Percentiles rank a stretch among this genome's conserved stretches.
phyloP scores from a whole-genome alignment of 2,329 filamentous ascomycete genomes.

The Penicillium nordicum region DNA sequence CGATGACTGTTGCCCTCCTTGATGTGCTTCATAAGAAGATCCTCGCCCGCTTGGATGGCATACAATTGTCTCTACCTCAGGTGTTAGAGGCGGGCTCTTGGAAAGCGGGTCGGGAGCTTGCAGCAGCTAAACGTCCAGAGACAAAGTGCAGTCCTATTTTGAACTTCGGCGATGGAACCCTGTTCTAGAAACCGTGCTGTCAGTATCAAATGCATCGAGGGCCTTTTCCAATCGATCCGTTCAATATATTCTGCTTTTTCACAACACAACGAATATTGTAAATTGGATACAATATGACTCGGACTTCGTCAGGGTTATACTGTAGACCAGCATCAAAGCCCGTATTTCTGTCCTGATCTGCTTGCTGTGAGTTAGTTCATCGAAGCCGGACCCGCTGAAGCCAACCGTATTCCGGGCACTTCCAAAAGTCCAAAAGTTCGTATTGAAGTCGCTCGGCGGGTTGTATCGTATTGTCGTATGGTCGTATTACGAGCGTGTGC shows the following conservation, averaged over 20 bases:
- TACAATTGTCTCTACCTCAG: conserved; percentile 48
- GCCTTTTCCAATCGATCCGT: not conserved
- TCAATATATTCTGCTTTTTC: not conserved
- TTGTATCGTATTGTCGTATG: not conserved
- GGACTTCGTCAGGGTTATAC: not conserved
- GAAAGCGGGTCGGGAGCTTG: conserved; percentile 46
- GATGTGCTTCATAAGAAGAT: conserved; percentile 54
- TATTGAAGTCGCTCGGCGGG: not conserved
- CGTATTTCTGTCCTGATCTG: not conserved
- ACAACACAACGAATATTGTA: too few relatives aligned
- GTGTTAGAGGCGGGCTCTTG: conserved; percentile 54
- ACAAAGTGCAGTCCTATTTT: conserved; percentile 39
- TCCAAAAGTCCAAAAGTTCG: not conserved
- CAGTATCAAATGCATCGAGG: not conserved
- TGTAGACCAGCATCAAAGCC: too few relatives aligned
- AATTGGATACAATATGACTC: too few relatives aligned
- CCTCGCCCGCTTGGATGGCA: conserved; percentile 39
- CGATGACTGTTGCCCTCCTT: conserved; percentile 59
- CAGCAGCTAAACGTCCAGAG: conserved; percentile 32
- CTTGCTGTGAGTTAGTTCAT: not conserved
- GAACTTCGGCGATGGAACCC: conserved; percentile 40
- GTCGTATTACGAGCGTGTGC: not conserved
- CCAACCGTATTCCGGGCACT: not conserved
- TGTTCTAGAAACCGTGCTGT: conserved; percentile 27
- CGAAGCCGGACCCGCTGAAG: not conserved